Evolutionary conservation across 1,284 basidiomycete genomes (phyloP).

Genomic region (Trametes polyzona): DNA sequence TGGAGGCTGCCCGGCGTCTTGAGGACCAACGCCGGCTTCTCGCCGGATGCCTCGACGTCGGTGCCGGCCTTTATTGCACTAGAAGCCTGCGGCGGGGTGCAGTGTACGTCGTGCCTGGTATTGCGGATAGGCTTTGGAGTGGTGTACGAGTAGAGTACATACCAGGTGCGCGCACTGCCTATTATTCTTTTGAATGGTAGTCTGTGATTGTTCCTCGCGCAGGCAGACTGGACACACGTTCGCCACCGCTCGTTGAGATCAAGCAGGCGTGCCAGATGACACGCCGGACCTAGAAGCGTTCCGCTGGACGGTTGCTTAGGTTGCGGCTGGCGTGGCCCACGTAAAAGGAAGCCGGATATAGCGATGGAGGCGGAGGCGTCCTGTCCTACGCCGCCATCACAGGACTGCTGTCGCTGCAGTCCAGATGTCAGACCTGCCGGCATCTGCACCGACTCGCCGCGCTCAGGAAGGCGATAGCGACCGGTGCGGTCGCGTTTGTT

Average conservation of each 20-base stretch:
- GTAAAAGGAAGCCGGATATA: not conserved
- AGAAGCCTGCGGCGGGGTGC: too few relatives aligned
- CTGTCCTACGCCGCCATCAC: not conserved
- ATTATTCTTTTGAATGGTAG: not conserved
- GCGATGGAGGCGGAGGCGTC: not conserved
- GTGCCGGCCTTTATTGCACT: too few relatives aligned
- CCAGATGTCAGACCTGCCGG: not conserved
- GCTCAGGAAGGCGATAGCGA: not conserved
- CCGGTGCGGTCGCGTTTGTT: not conserved
- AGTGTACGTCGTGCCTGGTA: not conserved
- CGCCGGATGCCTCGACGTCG: not conserved
- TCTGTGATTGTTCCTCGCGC: not conserved
- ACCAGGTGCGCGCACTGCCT: constrained; percentile 1
- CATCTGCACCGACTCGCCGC: not conserved
- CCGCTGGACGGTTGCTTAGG: not conserved
- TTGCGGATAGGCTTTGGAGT: not conserved
- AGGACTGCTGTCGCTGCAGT: not conserved
- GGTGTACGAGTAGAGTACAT: constrained; percentile 1
- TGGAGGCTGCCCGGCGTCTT: constrained; percentile 59
- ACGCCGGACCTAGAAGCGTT: not conserved
- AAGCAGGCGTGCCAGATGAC: too few relatives aligned
- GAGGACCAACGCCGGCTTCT: not conserved
- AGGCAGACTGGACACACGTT: not conserved
- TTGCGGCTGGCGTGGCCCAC: not conserved
- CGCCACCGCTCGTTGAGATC: not conserved